phyloP scores from a whole-genome alignment of 805 yeast genomes.

The Tetrapisispora arboricola region DNA sequence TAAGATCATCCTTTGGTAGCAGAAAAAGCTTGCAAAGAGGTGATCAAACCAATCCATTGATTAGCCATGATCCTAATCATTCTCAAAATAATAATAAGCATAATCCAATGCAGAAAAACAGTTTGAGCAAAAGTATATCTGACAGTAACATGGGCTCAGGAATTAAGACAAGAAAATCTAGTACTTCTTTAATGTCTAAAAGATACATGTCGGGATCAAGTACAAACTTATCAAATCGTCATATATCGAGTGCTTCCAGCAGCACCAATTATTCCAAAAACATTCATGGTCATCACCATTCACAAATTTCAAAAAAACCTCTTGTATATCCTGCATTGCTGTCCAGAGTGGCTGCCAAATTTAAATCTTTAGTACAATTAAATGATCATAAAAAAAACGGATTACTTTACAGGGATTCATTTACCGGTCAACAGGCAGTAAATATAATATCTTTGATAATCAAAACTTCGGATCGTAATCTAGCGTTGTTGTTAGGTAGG shows the following conservation, averaged over 20 bases:
- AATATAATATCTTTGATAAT: constrained; percentile 80
- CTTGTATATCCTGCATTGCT: constrained; percentile 82
- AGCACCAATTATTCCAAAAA: neutral
- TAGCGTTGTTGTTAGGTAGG: constrained; percentile 82
- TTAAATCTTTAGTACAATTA: constrained; percentile 56
- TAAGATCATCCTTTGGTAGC: constrained; percentile 30
- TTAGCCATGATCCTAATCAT: constrained; percentile 7
- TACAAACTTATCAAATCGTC: constrained; percentile 3
- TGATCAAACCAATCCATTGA: constrained; percentile 26
- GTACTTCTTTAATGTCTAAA: constrained; percentile 30
- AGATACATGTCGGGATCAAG: constrained; percentile 30
- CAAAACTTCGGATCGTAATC: constrained; percentile 80
- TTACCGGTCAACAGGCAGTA: constrained; percentile 89
- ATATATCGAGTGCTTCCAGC: constrained; percentile 1
- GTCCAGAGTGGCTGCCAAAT: constrained; percentile 72
- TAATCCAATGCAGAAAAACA: neutral
- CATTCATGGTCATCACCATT: constrained; percentile 1
- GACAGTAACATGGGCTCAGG: constrained; percentile 27
- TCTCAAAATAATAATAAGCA: neutral
- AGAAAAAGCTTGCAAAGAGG: constrained; percentile 38
- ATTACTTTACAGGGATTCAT: constrained; percentile 81
- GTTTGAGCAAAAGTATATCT: constrained; percentile 2
- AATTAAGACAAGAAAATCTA: constrained; percentile 37
- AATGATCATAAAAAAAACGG: constrained; percentile 86
- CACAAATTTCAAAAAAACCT: constrained; percentile 37